These are phyloP conservation scores for Filosporella fistucella DNA, from an alignment of 495 filamentous ascomycete species.

Conservation along the genomic window DNA sequence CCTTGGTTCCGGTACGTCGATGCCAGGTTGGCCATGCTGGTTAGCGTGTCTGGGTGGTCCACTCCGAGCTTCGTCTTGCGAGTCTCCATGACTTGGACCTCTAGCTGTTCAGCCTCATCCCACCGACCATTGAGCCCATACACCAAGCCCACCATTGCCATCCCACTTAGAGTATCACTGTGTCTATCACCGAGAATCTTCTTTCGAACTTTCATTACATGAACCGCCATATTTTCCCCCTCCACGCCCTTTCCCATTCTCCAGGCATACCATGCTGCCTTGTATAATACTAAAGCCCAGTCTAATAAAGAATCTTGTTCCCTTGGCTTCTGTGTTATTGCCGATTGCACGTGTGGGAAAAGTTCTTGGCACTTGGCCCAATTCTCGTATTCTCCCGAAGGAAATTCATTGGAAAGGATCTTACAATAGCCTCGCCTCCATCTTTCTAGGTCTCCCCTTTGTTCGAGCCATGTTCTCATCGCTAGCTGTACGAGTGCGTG, in stretches of 20 bases:
- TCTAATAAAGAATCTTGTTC: conserved; percentile 18
- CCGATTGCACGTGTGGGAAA: conserved; percentile 24
- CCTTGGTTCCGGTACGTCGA: conserved; percentile 4
- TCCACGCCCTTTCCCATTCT: conserved; percentile 19
- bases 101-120: conserved; percentile 29
- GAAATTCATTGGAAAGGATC: conserved; percentile 34
- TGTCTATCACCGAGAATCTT: conserved; percentile 22
- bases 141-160: conserved; percentile 17
- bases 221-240: conserved; percentile 18
- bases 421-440: conserved; percentile 32
- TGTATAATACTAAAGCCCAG: conserved; percentile 27
- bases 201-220: conserved; percentile 16
- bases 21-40: conserved; percentile 11
- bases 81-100: conserved; percentile 25
- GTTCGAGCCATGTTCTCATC: conserved; percentile 37
- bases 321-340: conserved; percentile 13
- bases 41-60: conserved; percentile 32
- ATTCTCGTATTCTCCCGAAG: conserved; percentile 31
- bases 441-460: conserved; percentile 29
- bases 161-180: conserved; percentile 20
- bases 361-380: conserved; percentile 26
- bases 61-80: conserved; percentile 25
- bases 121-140: conserved; percentile 20
- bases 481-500: conserved; percentile 43
- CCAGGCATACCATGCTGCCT: conserved; percentile 27